Conservation (phyloP, 1,139 yeast genomes). For the Debaryomyces udenii region DNA sequence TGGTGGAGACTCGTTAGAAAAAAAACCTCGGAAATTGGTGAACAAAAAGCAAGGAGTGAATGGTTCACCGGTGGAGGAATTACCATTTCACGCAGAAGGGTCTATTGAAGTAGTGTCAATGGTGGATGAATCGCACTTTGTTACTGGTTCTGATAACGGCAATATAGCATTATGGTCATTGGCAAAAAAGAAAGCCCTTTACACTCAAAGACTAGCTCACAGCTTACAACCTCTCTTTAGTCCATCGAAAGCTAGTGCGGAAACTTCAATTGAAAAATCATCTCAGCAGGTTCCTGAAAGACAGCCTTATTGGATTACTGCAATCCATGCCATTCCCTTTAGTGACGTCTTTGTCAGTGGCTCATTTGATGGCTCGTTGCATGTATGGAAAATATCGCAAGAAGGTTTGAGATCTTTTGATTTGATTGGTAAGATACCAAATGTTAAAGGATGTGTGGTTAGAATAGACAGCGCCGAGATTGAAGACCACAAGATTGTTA, state of each 20-base stretch:
- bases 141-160: slow-evolving; percentile 96
- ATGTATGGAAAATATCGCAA: slow-evolving; percentile 71
- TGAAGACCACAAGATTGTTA: slow-evolving; percentile 50
- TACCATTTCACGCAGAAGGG: slow-evolving; percentile 69
- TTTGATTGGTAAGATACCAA: slow-evolving; percentile 55
- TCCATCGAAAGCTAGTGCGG: slow-evolving; percentile 69
- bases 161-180: slow-evolving; percentile 84
- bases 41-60: slow-evolving; percentile 33
- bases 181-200: slow-evolving; percentile 85
- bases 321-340: slow-evolving; percentile 85
- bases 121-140: slow-evolving; percentile 90
- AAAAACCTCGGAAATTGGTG: slow-evolving; percentile 42
- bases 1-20: slow-evolving; percentile 72
- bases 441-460: slow-evolving; percentile 74
- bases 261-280: slow-evolving; percentile 44
- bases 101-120: slow-evolving; percentile 87
- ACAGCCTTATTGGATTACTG: slow-evolving; percentile 85
- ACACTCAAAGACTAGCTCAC: slow-evolving; percentile 70
- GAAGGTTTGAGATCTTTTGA: slow-evolving; percentile 64
- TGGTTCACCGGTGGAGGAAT: slow-evolving; percentile 23
- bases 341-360: slow-evolving; percentile 85
- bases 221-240: slow-evolving; percentile 63
- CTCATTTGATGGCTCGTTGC: slow-evolving; percentile 78
- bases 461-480: slow-evolving; percentile 67
- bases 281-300: slow-evolving; percentile 61